phyloP scores from a whole-genome alignment of 2,329 filamentous ascomycete genomes.

The Colletotrichum sp. region DNA sequence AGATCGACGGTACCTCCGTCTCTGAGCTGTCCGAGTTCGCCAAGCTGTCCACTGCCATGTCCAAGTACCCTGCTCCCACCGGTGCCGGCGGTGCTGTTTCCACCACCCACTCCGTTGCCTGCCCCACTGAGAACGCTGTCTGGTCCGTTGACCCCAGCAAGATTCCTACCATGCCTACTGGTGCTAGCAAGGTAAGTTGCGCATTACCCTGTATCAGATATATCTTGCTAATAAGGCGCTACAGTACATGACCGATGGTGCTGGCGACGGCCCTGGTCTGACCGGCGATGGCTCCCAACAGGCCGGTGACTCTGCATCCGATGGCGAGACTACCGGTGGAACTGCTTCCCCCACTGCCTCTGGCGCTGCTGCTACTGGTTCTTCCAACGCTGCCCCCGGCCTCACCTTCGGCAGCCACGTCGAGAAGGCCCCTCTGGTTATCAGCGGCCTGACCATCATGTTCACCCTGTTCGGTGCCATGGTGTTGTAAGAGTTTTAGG shows the following conservation, averaged over 20 bases:
- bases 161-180: slow-evolving; percentile 56
- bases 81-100: slow-evolving; percentile 54
- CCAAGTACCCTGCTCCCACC: slow-evolving; percentile 53
- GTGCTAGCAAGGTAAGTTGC: slow-evolving; percentile 41
- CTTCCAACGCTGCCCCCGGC: slow-evolving; percentile 34
- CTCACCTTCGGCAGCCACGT: slow-evolving; percentile 24
- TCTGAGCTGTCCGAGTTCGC: slow-evolving; percentile 67
- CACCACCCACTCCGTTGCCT: slow-evolving; percentile 50
- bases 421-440: slow-evolving; percentile 33
- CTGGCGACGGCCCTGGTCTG: slow-evolving; percentile 59
- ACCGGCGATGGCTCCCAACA: slow-evolving; percentile 59
- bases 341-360: slow-evolving; percentile 39
- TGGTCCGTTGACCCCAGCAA: slow-evolving; percentile 58
- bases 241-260: slow-evolving; percentile 58
- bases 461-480: slow-evolving; percentile 44
- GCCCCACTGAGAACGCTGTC: slow-evolving; percentile 51
- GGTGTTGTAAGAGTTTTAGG: slow-evolving; percentile 37
- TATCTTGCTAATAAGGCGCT: not conserved
- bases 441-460: slow-evolving; percentile 37
- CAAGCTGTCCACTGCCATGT: slow-evolving; percentile 52
- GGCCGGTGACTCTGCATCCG: slow-evolving; percentile 40
- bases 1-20: slow-evolving; percentile 60
- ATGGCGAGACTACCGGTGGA: slow-evolving; percentile 49
- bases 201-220: not conserved
- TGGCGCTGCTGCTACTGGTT: slow-evolving; percentile 37